Conservation (phyloP, 805 yeast genomes). For the Candida loeiensis region DNA sequence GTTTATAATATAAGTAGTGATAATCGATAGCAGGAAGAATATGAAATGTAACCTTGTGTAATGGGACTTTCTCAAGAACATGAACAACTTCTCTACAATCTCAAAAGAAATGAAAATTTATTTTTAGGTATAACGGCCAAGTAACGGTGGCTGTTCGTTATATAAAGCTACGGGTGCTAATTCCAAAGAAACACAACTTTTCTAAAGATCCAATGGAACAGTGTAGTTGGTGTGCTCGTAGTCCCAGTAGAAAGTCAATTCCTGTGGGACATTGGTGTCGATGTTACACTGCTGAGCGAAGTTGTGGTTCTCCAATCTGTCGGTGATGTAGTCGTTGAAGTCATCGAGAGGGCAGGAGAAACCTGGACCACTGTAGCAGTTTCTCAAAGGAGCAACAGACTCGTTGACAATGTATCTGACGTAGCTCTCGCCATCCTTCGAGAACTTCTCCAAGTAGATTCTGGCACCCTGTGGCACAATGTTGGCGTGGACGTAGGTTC, state of each 20-base stretch:
- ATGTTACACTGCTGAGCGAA: constrained; percentile 25
- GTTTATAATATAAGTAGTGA: neutral
- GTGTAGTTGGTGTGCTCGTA: constrained; percentile 22
- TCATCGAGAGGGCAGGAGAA: constrained; percentile 39
- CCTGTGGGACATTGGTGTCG: constrained; percentile 10
- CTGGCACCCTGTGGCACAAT: constrained; percentile 42
- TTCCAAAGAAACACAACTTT: no score
- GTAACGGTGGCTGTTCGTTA: no score
- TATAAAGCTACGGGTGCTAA: no score
- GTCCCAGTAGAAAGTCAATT: constrained; percentile 43
- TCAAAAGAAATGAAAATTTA: no score
- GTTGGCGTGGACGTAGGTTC: constrained; percentile 42
- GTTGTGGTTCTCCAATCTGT: constrained; percentile 27
- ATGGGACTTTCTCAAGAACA: no score
- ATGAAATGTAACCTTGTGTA: no score
- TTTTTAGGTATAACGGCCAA: no score
- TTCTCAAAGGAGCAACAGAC: constrained; percentile 35
- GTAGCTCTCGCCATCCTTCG: constrained; percentile 27
- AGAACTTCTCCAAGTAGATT: constrained; percentile 34
- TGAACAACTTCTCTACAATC: no score
- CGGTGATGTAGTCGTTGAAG: constrained; percentile 27
- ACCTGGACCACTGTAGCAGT: constrained; percentile 39
- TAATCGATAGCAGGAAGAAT: neutral
- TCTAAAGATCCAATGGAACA: constrained; percentile 14
- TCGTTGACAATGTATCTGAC: constrained; percentile 40